Evolutionary conservation across 2,329 filamentous ascomycete genomes (phyloP), one percentile per base, ranked within the genome.

Genomic region (Alternaria consortialis): DNA sequence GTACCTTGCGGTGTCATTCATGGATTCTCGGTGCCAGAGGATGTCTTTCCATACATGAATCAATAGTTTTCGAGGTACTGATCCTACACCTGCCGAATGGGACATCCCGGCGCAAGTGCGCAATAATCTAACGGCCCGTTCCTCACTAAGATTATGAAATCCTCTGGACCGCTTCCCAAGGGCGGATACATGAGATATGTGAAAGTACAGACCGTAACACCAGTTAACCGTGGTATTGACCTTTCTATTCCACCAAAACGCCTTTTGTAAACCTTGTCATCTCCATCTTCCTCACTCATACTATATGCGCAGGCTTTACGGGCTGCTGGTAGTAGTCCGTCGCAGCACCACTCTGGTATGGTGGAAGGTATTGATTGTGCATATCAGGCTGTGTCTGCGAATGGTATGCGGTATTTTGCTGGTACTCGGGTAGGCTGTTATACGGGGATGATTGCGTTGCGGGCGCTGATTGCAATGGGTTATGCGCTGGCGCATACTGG

Each of bases 401-500:
- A 32, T 72, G 61, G 51, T 75, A 74, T 27, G 68, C 68, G 36
- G 72, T 75, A 23, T 63, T 63, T 32, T 73, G 66, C 17, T 73
- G 70, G 32, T 74, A 66, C 5, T 60, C 59, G 13, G 65, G 47
- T n/a, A 59, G 52, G n/a, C 34, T 62, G 15, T 67, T 65, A 32
- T 73, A 70, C 7, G 62, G 55, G 12, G 70, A 59, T 12, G 62
- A 36, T 50, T 70, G 59, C 4, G 62, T 44, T 31, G 54, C 23
- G 1, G 64, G 54, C n/a, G 65, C 64, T 11, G 67, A 62, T 9
- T 57, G 47, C 7, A 66, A 62, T n/a, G 75, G 73, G 50, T 77
- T 76, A 50, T 71, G 69, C 3, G 77, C 70, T 31, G 72, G 71
- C 12, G 65, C 69, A 60, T 80, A 80, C 29, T 73, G 53, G 53